Base-by-base conservation (phyloP, 352 stramenopile species). In the Elongisporangium prolatum region DNA sequence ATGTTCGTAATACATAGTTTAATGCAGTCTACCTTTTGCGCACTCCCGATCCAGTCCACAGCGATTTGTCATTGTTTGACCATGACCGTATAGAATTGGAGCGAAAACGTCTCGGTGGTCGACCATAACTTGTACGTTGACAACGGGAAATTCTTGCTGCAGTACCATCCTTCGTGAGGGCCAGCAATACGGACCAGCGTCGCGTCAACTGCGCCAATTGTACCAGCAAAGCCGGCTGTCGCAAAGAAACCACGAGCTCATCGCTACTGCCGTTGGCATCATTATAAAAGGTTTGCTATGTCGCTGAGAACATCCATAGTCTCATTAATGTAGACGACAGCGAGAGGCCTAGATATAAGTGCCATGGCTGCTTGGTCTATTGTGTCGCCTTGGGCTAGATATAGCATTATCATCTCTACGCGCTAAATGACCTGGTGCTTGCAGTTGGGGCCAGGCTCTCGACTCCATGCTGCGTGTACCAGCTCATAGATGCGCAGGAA, bases 91-190 rank as follows among this genome's bases (percentile, higher is more conserved):
- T 65, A 10, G 56, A 71, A 17, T 62, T 55, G 1, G 57, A 71
- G 2, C 56, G 22, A 48, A 71, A 71, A 25, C 16, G 14, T 54
- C 40, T 11, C 50, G 44, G 16, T 57, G 52, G 18, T 64, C 47
- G 1, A 71, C 60, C 4, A 71, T 54, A 9, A 48, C 56, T 53
- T 70, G 64, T 8, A 62, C 44, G 20, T 70, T 66, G 0, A 70
- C 54, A 3, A 52, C 63, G 0, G 58, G 63, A 38, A 59, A 0
- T 14, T n/a, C 44, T 63, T 64, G 0, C 58, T 20, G 47, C 40
- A 69, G 48, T 65, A 65, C 52, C 57, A 65, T 2, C 54, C 58
- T n/a, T 69, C 58, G 28, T 55, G 48, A 14, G 61, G 52, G 3
- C 56, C 48, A 17, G 25, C 6, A 17, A 67, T 67, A 16, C 22